These are phyloP conservation scores for Leccinum variicolor DNA, from an alignment of 768 basidiomycete species.

Conservation along the genomic window DNA sequence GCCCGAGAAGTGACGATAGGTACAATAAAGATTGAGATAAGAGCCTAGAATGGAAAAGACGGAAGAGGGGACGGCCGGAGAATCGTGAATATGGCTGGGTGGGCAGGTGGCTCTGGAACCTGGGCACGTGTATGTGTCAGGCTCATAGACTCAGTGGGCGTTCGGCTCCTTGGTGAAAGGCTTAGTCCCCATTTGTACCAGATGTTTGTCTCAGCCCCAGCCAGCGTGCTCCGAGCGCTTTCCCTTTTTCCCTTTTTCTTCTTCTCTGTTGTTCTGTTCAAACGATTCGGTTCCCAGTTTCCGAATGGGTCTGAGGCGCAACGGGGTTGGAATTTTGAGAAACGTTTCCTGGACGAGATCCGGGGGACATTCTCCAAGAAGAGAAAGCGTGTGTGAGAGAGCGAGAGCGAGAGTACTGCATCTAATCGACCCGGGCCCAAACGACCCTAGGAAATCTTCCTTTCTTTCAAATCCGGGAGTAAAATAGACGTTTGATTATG, in stretches of 20 bases:
- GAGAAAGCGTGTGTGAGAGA: not conserved
- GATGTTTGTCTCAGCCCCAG: not conserved
- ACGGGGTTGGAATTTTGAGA: constrained; percentile 1
- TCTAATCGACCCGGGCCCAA: constrained; percentile 15
- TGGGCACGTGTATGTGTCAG: not conserved
- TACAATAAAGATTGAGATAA: not conserved
- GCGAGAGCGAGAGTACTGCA: not conserved
- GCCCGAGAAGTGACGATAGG: not conserved
- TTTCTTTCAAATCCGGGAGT: not conserved
- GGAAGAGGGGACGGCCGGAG: not conserved
- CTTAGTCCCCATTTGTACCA: not conserved
- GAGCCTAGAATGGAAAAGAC: not conserved
- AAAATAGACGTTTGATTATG: constrained; percentile 17
- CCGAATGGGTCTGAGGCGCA: constrained; percentile 19
- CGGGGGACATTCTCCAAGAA: not conserved
- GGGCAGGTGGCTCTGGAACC: not conserved
- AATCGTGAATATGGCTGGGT: not conserved
- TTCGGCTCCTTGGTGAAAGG: not conserved
- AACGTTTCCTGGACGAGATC: constrained; percentile 5
- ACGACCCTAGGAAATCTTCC: not conserved
- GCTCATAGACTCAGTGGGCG: not conserved
- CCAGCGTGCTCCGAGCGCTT: constrained; percentile 14
- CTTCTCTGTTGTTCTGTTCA: not conserved
- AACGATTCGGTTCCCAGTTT: constrained; percentile 10
- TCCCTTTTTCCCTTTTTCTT: not conserved